A percentile compares a stretch with the other conserved stretches of the same genome.
Conservation (phyloP, 129 eudicot genomes). For the Artemisia annua region DNA sequence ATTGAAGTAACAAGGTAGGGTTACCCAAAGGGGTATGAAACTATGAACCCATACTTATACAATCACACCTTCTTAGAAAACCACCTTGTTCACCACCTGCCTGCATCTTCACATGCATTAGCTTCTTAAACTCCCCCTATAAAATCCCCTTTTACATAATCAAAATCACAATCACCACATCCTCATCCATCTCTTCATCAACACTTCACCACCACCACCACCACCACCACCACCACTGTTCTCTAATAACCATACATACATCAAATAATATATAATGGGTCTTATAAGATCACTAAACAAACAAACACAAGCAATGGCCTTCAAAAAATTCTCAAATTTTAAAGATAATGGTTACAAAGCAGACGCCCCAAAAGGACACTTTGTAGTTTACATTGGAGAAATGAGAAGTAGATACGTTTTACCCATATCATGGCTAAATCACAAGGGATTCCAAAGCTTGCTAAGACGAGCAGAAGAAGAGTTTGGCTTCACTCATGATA, state of each 20-base stretch:
- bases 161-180: conserved; percentile 18
- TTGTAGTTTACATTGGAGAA: conserved; percentile 67
- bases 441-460: conserved; percentile 45
- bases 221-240: background rate
- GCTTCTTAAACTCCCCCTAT: conserved; percentile 31
- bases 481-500: conserved; percentile 62
- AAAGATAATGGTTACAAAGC: conserved; percentile 32
- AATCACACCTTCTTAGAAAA: conserved; percentile 29
- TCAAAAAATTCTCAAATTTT: conserved; percentile 46
- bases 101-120: conserved; percentile 56
- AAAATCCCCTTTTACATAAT: conserved; percentile 9
- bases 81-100: conserved; percentile 33
- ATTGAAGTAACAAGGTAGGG: conserved; percentile 42
- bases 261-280: conserved; percentile 34
- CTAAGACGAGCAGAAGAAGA: conserved; percentile 59
- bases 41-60: conserved; percentile 27
- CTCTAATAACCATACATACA: background rate
- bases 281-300: conserved; percentile 43
- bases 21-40: conserved; percentile 21
- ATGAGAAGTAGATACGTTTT: conserved; percentile 50
- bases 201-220: conserved; percentile 10
- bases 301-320: conserved; percentile 36
- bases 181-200: conserved; percentile 17
- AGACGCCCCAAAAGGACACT: conserved; percentile 74
- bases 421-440: conserved; percentile 52